Evolutionary conservation across 257 asterid species (phyloP).

Genomic region (Handroanthus guayacan): DNA sequence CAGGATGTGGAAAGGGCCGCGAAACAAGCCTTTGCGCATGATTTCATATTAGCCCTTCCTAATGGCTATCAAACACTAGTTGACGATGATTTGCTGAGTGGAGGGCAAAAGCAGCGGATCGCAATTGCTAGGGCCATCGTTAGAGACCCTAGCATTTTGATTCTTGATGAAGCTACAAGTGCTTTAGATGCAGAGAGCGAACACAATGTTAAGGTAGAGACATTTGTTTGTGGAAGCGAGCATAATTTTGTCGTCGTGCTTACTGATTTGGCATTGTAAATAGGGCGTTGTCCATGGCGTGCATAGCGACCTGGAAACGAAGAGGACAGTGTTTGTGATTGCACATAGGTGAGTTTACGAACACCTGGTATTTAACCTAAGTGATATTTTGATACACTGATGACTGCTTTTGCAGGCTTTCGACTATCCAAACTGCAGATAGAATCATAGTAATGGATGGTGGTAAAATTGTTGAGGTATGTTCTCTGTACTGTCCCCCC

Average conservation of each 20-base stretch:
- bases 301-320: slow-evolving; percentile 60
- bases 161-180: slow-evolving; percentile 98
- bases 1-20: slow-evolving; percentile 91
- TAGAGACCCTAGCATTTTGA: slow-evolving; percentile 84
- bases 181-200: slow-evolving; percentile 98
- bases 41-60: slow-evolving; percentile 80
- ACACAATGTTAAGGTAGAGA: slow-evolving; percentile 82
- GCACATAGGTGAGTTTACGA: slow-evolving; percentile 74
- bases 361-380: not conserved
- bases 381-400: slow-evolving; percentile 27
- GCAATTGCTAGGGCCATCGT: slow-evolving; percentile 95
- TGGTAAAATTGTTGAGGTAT: slow-evolving; percentile 88
- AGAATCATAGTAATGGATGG: slow-evolving; percentile 85
- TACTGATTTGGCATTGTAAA: slow-evolving; percentile 29
- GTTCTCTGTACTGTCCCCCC: slow-evolving; percentile 15
- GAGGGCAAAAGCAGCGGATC: slow-evolving; percentile 97
- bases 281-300: slow-evolving; percentile 81
- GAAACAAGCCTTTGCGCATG: slow-evolving; percentile 90
- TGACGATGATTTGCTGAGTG: slow-evolving; percentile 96
- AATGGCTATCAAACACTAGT: slow-evolving; percentile 87
- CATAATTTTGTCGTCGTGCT: slow-evolving; percentile 25
- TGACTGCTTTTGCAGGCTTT: slow-evolving; percentile 62
- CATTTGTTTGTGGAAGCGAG: not conserved
- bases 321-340: slow-evolving; percentile 78
- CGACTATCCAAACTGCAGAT: slow-evolving; percentile 90